Evolutionary conservation across 1,139 yeast genomes (phyloP).

Genomic region (Torulaspora pretoriensis): DNA sequence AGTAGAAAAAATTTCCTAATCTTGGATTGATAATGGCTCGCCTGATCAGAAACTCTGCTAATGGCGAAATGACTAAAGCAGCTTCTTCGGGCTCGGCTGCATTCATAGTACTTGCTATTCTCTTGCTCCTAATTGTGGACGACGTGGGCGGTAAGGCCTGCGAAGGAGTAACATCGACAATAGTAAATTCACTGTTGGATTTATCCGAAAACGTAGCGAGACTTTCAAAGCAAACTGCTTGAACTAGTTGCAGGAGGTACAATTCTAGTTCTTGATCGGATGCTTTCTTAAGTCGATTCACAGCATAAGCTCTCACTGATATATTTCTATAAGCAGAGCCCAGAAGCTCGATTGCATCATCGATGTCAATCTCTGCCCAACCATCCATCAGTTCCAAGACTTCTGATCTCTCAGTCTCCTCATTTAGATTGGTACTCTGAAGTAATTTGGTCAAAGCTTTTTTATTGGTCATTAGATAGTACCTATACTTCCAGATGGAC

Average conservation of each 20-base stretch:
- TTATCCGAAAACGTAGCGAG: constrained; percentile 29
- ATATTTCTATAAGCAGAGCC: constrained; percentile 63
- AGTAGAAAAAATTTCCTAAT: constrained; percentile 79
- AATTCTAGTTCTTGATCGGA: constrained; percentile 74
- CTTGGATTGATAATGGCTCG: constrained; percentile 62
- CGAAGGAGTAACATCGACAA: constrained; percentile 36
- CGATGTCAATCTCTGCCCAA: constrained; percentile 81
- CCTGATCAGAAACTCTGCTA: constrained; percentile 74
- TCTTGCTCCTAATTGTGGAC: constrained; percentile 12
- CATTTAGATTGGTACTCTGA: constrained; percentile 85
- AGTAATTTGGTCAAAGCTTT: constrained; percentile 79
- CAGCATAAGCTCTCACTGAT: constrained; percentile 76
- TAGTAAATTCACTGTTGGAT: constrained; percentile 42
- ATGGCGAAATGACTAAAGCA: constrained; percentile 48
- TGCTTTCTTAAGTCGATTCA: constrained; percentile 73
- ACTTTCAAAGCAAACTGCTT: constrained; percentile 78
- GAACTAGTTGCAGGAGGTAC: constrained; percentile 84
- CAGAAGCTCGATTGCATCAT: constrained; percentile 84
- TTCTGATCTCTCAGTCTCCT: constrained; percentile 72
- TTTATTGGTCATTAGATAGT: constrained; percentile 71
- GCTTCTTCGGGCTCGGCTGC: constrained; percentile 15
- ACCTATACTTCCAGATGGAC: constrained; percentile 86
- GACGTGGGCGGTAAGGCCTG: constrained; percentile 10
- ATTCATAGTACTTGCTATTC: constrained; percentile 15
- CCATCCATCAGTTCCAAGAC: constrained; percentile 56